phyloP scores from a whole-genome alignment of 129 eudicot genomes.

The Dittrichia graveolens region DNA sequence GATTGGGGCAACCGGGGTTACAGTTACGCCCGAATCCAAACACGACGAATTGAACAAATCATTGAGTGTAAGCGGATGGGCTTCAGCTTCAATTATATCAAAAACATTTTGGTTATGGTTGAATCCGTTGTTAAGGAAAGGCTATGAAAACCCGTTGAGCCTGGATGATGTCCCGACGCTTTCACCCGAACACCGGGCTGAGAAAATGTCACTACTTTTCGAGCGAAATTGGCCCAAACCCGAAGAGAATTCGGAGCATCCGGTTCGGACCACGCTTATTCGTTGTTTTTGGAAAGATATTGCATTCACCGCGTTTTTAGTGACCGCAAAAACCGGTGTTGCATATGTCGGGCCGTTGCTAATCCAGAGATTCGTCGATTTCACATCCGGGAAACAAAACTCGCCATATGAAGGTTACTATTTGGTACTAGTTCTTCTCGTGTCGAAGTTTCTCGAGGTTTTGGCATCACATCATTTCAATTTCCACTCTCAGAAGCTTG shows the following conservation, averaged over 20 bases:
- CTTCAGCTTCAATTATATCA: conserved; percentile 55
- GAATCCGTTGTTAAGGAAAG: conserved; percentile 56
- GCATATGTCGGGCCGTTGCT: conserved; percentile 64
- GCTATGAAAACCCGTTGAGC: conserved; percentile 49
- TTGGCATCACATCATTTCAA: conserved; percentile 62
- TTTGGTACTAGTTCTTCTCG: conserved; percentile 43
- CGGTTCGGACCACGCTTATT: conserved; percentile 51
- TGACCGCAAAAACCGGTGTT: conserved; percentile 41
- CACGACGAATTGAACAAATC: conserved; percentile 19
- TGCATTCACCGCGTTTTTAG: conserved; percentile 49
- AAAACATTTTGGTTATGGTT: conserved; percentile 59
- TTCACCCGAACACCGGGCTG: conserved; percentile 53
- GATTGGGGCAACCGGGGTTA: conserved; percentile 59
- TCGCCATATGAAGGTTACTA: conserved; percentile 51
- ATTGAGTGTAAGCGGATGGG: conserved; percentile 54
- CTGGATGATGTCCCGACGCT: conserved; percentile 65
- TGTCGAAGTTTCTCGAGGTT: conserved; percentile 57
- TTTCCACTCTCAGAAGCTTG: conserved; percentile 55
- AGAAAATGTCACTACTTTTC: conserved; percentile 46
- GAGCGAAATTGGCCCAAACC: conserved; percentile 65
- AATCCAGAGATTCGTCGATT: conserved; percentile 55
- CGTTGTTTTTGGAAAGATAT: conserved; percentile 65
- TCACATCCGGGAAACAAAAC: conserved; percentile 46
- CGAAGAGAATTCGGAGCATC: conserved; percentile 45
- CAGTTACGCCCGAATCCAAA: conserved; percentile 31